Base-by-base conservation (phyloP, 1,284 basidiomycete species). In the Boletus sp. region DNA sequence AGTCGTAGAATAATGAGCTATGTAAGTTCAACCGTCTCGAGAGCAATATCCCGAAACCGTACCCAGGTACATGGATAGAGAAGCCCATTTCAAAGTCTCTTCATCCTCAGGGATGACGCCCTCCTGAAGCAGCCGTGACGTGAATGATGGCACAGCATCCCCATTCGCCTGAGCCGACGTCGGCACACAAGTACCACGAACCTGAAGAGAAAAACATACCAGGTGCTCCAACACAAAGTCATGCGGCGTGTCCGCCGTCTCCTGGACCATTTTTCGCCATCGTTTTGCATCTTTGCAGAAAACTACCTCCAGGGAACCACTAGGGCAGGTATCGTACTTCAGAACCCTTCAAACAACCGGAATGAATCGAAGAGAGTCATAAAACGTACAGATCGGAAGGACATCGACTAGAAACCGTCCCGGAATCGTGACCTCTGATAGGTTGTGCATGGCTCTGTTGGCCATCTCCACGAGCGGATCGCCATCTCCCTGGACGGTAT, bases 221-320 rank as follows among this genome's bases (percentile, higher is more conserved):
- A 29, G 7, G 27, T 29, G 27, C 7, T 9, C 7, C 3, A 9
- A 35, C 54, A 77, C 77, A 48, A 73, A 74, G 3, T 65, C 55
- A 49, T 73, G 76, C 0, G 78, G 79, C 9, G 66, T 66, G 18
- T 74, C 68, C 1, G 68, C 69, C 61, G 78, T 73, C n/a, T 69
- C 63, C 1, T 48, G 56, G 0, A 74, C 69, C 7, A 71, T 65
- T 54, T 68, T 60, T 18, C 67, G 67, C 77, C 77, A 81, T 12
- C 63, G 57, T 7, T 67, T 63, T 0, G 78, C 78, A 6, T 69
- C 71, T 24, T 69, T 65, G 63, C 77, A 71, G 65, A 82, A n/a
- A 82, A 1, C 73, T 71, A 33, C 74, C 69, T 1, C 80, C 80
- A 29, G 81, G 81, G 6, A 80, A 53, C 81, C 80, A 42, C 6